A percentile compares a stretch with the other conserved stretches of the same genome.
These are phyloP conservation scores for Pestalotiopsis sp. DNA, from an alignment of 2,329 filamentous ascomycete species.

Conservation along the genomic window DNA sequence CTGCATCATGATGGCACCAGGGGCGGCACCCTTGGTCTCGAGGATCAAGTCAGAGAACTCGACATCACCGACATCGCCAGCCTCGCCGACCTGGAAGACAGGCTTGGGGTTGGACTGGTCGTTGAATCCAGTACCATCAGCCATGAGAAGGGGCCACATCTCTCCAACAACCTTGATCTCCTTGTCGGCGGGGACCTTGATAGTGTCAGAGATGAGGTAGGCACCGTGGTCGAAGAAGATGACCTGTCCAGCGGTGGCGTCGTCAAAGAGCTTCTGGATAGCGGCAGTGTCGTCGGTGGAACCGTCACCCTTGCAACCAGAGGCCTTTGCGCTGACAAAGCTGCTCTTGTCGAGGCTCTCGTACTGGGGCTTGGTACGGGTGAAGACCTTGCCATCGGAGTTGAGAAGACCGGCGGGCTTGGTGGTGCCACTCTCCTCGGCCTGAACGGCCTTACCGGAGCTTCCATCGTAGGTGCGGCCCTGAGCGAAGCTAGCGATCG, in stretches of 20 bases:
- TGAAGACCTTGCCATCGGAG: slow-evolving; percentile 67
- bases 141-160: slow-evolving; percentile 89
- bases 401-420: slow-evolving; percentile 69
- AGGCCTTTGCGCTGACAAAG: slow-evolving; percentile 81
- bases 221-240: slow-evolving; percentile 76
- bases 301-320: slow-evolving; percentile 86
- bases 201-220: slow-evolving; percentile 69
- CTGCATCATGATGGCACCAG: slow-evolving; percentile 86
- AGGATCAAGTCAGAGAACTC: slow-evolving; percentile 90
- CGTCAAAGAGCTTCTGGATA: slow-evolving; percentile 77
- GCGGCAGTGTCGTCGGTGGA: slow-evolving; percentile 81
- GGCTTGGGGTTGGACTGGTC: slow-evolving; percentile 75
- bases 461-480: slow-evolving; percentile 68
- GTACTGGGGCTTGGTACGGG: slow-evolving; percentile 89
- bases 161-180: slow-evolving; percentile 87
- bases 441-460: slow-evolving; percentile 59
- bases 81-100: slow-evolving; percentile 81
- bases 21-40: slow-evolving; percentile 77
- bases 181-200: slow-evolving; percentile 64
- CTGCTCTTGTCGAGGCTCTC: slow-evolving; percentile 62
- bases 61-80: slow-evolving; percentile 74
- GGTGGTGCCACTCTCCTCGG: slow-evolving; percentile 48
- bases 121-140: slow-evolving; percentile 70
- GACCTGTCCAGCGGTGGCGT: slow-evolving; percentile 61
- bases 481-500: slow-evolving; percentile 74